Conservation (phyloP, 306 rosid species). For the Fragaria nilgerrensis region DNA sequence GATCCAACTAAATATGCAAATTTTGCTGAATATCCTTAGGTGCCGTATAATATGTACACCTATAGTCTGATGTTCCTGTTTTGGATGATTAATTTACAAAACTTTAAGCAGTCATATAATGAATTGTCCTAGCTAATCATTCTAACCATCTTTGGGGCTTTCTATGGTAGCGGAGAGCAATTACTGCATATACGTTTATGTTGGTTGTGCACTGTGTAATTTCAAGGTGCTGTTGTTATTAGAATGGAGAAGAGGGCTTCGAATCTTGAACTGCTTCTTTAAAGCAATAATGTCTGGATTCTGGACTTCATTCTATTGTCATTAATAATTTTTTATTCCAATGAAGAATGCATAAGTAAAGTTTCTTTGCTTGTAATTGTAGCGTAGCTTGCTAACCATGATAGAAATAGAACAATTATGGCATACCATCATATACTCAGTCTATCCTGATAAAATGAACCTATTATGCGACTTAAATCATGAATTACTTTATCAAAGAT, state of each 20-base stretch:
- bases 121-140: background rate
- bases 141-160: background rate
- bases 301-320: background rate
- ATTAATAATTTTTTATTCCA: background rate
- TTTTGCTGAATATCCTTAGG: background rate
- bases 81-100: background rate
- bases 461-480: background rate
- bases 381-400: too few relatives aligned
- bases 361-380: background rate
- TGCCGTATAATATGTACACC: background rate
- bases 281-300: background rate
- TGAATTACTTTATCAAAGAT: conserved; percentile 4
- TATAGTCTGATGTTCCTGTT: background rate
- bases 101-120: background rate
- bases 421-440: too few relatives aligned
- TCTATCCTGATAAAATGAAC: too few relatives aligned
- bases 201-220: background rate
- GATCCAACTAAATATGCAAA: background rate
- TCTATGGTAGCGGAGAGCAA: background rate
- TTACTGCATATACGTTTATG: background rate
- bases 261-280: background rate
- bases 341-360: background rate
- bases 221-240: background rate
- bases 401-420: too few relatives aligned
- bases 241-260: background rate